Evolutionary conservation across 106 monocot genomes (phyloP), one percentile per base, ranked within the genome.

Genomic region (Apostasia ramifera): DNA sequence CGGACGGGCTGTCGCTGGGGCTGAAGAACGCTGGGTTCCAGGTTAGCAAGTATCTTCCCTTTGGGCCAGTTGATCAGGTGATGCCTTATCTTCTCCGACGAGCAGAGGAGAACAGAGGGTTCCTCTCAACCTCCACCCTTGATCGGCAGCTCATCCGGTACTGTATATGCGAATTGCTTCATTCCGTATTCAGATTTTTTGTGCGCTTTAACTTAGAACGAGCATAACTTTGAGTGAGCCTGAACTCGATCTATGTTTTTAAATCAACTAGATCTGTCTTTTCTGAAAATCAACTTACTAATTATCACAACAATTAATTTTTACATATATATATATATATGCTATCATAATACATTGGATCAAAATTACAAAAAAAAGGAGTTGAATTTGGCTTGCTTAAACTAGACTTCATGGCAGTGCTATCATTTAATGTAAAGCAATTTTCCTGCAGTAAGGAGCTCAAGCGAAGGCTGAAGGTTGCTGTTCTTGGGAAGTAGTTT

Each of bases 31-130:
- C 90, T 13, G 92, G 92, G 26, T 98, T 93, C 65, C 89, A 85
- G 38, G 98, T 98, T 44, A 90, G 87, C 87, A 98, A 98, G 74
- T 98, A 98, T 58, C 68, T 98, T 59, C 83, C 90, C 1, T 98
- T 85, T 59, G 98, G 98, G 14, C 87, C 93, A 1, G 90, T 93
- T 38, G 85, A 90, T 6, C 81, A 98, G 62, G 83, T 98, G 53
- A 77, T 98, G 1, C 98, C 98, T 6, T 98, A 93, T 53, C 93
- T 98, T 53, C 68, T 98, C 58, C 73, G 98, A 39, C 69, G 98
- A 72, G 98, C 98, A 1, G 89, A 98, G 73, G 98, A 98, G 79
- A 98, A 98, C 66, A 79, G 83, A 63, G 93, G 98, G 1, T 52
- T 98, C 47, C 75, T 93, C n/a, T 93, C 90, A 44, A 50, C 93